Evolutionary conservation across 192 early-diverging fungal genomes (phyloP).

Genomic region (Coemansia sp.): DNA sequence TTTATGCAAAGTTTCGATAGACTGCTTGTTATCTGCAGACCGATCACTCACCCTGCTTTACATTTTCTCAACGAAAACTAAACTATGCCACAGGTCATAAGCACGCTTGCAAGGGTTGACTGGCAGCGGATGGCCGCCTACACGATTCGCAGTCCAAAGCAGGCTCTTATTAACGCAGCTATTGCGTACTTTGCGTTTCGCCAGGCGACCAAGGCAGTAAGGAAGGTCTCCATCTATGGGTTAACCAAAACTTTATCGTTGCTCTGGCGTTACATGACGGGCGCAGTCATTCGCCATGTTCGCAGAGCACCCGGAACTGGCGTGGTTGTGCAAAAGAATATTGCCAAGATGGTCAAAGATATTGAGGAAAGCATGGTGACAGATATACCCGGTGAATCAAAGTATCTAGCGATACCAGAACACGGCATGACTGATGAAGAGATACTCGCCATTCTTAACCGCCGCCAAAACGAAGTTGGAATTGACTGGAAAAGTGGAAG

Average conservation of each 20-base stretch:
- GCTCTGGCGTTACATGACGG: constrained; percentile 38
- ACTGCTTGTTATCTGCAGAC: too few relatives aligned
- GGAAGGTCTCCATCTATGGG: constrained; percentile 42
- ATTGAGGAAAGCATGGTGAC: constrained; percentile 78
- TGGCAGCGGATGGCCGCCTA: constrained; percentile 42
- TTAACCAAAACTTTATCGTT: constrained; percentile 20
- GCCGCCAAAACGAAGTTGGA: constrained; percentile 61
- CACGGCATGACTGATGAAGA: constrained; percentile 63
- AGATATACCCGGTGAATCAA: constrained; percentile 61
- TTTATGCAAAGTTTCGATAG: too few relatives aligned
- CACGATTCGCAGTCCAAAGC: constrained; percentile 41
- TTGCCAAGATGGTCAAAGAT: constrained; percentile 75
- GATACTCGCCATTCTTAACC: constrained; percentile 63
- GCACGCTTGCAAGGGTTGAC: constrained; percentile 50
- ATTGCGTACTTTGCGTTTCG: constrained; percentile 48
- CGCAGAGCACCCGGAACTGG: constrained; percentile 58
- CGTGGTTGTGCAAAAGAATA: constrained; percentile 68
- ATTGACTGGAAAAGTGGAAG: constrained; percentile 84
- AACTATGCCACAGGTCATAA: constrained; percentile 42
- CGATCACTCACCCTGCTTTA: too few relatives aligned
- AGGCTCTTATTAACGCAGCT: constrained; percentile 40
- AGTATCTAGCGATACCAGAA: constrained; percentile 68
- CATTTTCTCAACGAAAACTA: neutral
- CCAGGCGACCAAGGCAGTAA: constrained; percentile 27
- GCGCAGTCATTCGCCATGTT: constrained; percentile 29